Conservation (phyloP, 108 stramenopile species). For the Nitzschia sp. region DNA sequence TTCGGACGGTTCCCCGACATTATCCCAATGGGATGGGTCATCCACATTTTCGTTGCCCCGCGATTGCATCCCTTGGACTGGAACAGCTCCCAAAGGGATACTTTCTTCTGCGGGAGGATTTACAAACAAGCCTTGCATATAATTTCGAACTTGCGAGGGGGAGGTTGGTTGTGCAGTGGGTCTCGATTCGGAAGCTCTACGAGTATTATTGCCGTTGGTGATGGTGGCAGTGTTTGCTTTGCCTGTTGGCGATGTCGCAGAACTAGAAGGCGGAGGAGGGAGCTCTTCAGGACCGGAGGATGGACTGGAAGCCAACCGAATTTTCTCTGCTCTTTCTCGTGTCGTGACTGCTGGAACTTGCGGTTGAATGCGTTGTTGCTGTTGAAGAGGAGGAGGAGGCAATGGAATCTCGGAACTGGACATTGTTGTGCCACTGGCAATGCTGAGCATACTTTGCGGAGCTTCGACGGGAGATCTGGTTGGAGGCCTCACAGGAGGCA, state of each 20-base stretch:
- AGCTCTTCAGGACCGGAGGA: neutral
- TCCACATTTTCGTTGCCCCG: neutral
- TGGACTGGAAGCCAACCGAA: neutral
- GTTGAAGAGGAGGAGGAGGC: neutral
- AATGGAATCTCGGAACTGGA: conserved; percentile 12
- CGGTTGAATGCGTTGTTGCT: neutral
- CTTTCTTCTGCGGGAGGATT: no score
- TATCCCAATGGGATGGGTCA: conserved; percentile 6
- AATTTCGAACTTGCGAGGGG: no score
- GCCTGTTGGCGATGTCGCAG: no score
- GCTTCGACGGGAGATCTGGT: neutral
- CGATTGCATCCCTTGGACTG: conserved; percentile 6
- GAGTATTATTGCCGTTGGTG: neutral
- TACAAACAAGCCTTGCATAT: no score
- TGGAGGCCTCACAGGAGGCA: conserved; percentile 1
- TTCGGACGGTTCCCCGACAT: conserved; percentile 2
- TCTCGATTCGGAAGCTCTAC: conserved; percentile 18
- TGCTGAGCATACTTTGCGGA: neutral
- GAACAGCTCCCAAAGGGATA: conserved; percentile 6
- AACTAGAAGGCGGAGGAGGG: no score
- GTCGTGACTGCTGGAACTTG: neutral
- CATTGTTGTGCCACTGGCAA: neutral
- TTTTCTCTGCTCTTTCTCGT: neutral
- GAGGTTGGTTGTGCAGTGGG: neutral
- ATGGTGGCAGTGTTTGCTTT: no score